Evolutionary conservation across 306 rosid genomes (phyloP), one percentile per base, ranked within the genome.

Genomic region (Ceratonia siliqua): DNA sequence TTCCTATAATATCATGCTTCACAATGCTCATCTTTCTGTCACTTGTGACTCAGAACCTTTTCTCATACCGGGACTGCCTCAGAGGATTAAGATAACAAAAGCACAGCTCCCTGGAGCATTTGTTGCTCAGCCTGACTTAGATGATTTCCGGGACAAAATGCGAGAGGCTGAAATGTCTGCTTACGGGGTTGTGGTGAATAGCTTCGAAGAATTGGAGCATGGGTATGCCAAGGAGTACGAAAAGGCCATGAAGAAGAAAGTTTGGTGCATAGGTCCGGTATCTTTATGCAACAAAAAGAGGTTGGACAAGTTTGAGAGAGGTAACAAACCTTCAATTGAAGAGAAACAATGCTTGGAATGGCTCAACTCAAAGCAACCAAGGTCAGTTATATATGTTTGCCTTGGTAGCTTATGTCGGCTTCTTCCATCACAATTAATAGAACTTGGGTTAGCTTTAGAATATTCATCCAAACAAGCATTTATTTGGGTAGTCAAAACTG

Each of bases 231-330:
- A 78, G 75, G 83, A 52, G 56, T 86, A 85, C 74, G 76, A 73
- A 17, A 72, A 62, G 72, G 91, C 66, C 2, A 67, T 82, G 77
- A 65, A 79, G 1, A 86, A 90, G 71, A 85, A 73, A n/a, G 87
- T 93, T 14, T 93, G 91, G 90, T 93, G 98, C 69, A 70, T 93
- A 24, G 96, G 98, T 3, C 95, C 95, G 0, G 89, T 93, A 14
- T 93, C 87, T 5, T 62, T 85, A 25, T 78, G 89, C 75, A 90
- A 89, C 81, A 82, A 77, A 59, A 83, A 83, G 61, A 69, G 63
- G 8, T 45, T 78, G 70, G 96, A 93, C 77, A 90, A 68, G 75
- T 79, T 78, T 73, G 86, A 84, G 70, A 84, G 98, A 84, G 98
- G 98, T 20, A 81, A 93, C 80, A 87, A 77, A 12, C 72, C 95